phyloP scores from a whole-genome alignment of 192 early-diverging fungal species.

The Chytriomyces sp. region DNA sequence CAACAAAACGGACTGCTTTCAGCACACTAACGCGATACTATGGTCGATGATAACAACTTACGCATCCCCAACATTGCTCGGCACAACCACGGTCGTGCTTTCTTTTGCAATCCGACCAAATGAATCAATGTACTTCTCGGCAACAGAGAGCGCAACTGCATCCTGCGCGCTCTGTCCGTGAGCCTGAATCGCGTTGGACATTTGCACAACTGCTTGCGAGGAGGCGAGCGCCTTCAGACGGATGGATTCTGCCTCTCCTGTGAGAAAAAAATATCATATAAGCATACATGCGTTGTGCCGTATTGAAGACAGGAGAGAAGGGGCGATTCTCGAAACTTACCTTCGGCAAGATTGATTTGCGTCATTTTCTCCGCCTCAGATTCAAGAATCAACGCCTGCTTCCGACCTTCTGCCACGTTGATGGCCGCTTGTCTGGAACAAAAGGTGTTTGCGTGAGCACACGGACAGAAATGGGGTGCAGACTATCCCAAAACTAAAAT shows the following conservation, averaged over 20 bases:
- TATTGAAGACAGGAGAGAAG: constrained; percentile 17
- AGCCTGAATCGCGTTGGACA: constrained; percentile 73
- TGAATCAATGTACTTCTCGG: constrained; percentile 95
- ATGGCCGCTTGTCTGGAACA: constrained; percentile 79
- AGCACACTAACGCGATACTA: neutral
- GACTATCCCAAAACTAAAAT: no score
- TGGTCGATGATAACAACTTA: constrained; percentile 10
- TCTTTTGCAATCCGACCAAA: constrained; percentile 93
- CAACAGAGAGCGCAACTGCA: constrained; percentile 87
- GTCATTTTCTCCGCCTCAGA: constrained; percentile 90
- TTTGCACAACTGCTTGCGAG: constrained; percentile 75
- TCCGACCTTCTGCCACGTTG: constrained; percentile 94
- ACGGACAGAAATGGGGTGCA: no score
- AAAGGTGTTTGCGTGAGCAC: no score
- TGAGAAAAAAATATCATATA: neutral
- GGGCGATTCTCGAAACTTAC: constrained; percentile 43
- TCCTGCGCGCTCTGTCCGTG: constrained; percentile 64
- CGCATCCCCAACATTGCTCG: constrained; percentile 79
- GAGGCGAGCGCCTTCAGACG: constrained; percentile 79
- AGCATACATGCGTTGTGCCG: constrained; percentile 1
- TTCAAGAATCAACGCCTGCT: constrained; percentile 88
- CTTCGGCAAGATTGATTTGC: constrained; percentile 88
- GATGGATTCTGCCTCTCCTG: constrained; percentile 89
- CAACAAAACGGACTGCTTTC: neutral
- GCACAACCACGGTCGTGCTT: constrained; percentile 86